These are phyloP conservation scores for Phytopythium chamaehyphon DNA, from an alignment of 352 stramenopile genomes.

Conservation along the genomic window DNA sequence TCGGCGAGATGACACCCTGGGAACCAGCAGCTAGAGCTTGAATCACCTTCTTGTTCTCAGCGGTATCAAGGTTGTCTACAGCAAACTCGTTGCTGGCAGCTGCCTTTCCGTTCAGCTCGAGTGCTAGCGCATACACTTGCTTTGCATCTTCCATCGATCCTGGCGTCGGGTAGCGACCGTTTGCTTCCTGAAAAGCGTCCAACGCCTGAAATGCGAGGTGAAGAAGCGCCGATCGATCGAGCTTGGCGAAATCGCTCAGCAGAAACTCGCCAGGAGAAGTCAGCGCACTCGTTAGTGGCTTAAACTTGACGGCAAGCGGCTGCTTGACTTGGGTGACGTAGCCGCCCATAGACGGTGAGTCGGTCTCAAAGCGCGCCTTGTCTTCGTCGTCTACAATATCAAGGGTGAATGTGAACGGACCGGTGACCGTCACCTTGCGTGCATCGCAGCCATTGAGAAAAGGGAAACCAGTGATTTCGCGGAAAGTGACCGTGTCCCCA, in stretches of 20 bases:
- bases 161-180: conserved; percentile 83
- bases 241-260: conserved; percentile 97
- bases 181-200: conserved; percentile 76
- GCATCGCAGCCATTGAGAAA: conserved; percentile 80
- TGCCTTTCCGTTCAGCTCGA: conserved; percentile 72
- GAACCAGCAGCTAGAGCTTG: conserved; percentile 81
- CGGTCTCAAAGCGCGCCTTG: conserved; percentile 56
- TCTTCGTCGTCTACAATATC: conserved; percentile 73
- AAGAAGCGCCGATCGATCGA: conserved; percentile 89
- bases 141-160: conserved; percentile 82
- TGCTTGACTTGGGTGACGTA: conserved; percentile 97
- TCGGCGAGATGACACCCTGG: conserved; percentile 91
- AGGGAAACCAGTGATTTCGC: conserved; percentile 90
- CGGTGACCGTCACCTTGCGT: conserved; percentile 75
- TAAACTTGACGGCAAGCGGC: conserved; percentile 91
- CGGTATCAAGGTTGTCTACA: conserved; percentile 56
- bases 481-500: conserved; percentile 96
- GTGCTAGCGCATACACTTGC: conserved; percentile 81
- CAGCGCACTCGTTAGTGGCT: conserved; percentile 84
- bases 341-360: conserved; percentile 65
- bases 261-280: conserved; percentile 93
- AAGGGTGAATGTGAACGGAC: conserved; percentile 97
- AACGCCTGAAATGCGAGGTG: conserved; percentile 90
- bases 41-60: conserved; percentile 75
- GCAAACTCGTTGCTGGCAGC: conserved; percentile 56